phyloP scores from a whole-genome alignment of 2,329 filamentous ascomycete genomes.

The Cladosporium halotolerans region DNA sequence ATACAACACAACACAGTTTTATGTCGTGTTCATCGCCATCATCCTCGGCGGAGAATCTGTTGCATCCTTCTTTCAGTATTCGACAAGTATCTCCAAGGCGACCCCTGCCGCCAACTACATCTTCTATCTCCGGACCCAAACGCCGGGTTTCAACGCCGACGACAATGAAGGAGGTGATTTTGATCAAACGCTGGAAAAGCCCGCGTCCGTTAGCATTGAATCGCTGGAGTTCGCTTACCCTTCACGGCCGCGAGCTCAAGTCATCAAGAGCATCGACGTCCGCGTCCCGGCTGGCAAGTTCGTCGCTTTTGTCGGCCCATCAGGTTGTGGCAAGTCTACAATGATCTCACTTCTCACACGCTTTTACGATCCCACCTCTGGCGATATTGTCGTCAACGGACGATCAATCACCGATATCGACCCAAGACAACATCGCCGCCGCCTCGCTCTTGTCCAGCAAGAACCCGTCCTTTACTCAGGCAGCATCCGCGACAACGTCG shows the following conservation, averaged over 20 bases:
- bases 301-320: conserved; percentile 63
- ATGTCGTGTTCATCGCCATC: conserved; percentile 55
- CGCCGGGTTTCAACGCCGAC: conserved; percentile 20
- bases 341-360: conserved; percentile 56
- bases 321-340: conserved; percentile 67
- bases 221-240: conserved; percentile 36
- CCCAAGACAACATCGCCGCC: conserved; percentile 34
- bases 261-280: conserved; percentile 33
- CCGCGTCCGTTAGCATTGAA: conserved; percentile 24
- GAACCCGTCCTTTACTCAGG: conserved; percentile 43
- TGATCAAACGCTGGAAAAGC: conserved; percentile 20
- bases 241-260: conserved; percentile 32
- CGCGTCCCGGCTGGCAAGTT: conserved; percentile 45
- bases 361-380: conserved; percentile 65
- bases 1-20: conserved; percentile 41
- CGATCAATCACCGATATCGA: conserved; percentile 31
- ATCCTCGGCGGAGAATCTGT: conserved; percentile 62
- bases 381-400: conserved; percentile 49
- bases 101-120: conserved; percentile 38
- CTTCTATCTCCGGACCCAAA: conserved; percentile 37
- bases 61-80: conserved; percentile 61
- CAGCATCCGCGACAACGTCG: conserved; percentile 36
- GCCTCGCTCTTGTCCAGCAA: conserved; percentile 41
- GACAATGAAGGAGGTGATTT: conserved; percentile 30
- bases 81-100: conserved; percentile 32